Base-by-base conservation (phyloP, 2,329 filamentous ascomycete genomes). In the Neobulgaria alba region DNA sequence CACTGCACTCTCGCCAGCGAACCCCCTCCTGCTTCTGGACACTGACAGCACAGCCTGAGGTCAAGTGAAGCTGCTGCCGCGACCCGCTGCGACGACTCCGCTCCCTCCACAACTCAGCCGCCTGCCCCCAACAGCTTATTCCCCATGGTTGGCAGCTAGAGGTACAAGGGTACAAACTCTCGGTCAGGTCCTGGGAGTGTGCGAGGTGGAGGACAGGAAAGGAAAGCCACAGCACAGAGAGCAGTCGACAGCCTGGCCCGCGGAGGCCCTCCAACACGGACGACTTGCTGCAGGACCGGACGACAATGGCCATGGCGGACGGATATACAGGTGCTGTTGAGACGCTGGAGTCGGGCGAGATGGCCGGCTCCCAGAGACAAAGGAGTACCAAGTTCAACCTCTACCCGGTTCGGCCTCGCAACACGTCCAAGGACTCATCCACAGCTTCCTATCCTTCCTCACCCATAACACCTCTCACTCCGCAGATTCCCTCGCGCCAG, bases 361-460 rank as follows among this genome's bases (percentile, higher is more conserved):
- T 8, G 33, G 20, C 10, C 4, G 15, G n/a, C 12, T n/a, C 19
- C 33, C n/a, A 36, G 40, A 49, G 47, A 29, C 54, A 56, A 35
- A 41, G 50, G 36, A 55, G 47, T 36, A 54, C 52, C 50, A 57
- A 55, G 38, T 54, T 57, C 46, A 52, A 46, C 41, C 46, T 57
- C 3, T 54, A 58, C 41, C 54, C 55, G 14, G 42, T 46, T 7
- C 39, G 48, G 38, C 52, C 53, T 16, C 41, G 50, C 38, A 49
- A 47, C 21, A 40, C 51, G 16, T 51, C 54, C 9, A 51, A 48
- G 32, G 41, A 21, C n/a, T n/a, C n/a, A 31, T 40, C 49, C 14
- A 46, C 34, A 29, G 20, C 46, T 17, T 40, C 44, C n/a, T 38
- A 43, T 17, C 48, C 52, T 29, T 37, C 41, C 12, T 46, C 49